These are phyloP conservation scores for Alternaria dauci DNA, from an alignment of 2,329 filamentous ascomycete species.

Conservation along the genomic window DNA sequence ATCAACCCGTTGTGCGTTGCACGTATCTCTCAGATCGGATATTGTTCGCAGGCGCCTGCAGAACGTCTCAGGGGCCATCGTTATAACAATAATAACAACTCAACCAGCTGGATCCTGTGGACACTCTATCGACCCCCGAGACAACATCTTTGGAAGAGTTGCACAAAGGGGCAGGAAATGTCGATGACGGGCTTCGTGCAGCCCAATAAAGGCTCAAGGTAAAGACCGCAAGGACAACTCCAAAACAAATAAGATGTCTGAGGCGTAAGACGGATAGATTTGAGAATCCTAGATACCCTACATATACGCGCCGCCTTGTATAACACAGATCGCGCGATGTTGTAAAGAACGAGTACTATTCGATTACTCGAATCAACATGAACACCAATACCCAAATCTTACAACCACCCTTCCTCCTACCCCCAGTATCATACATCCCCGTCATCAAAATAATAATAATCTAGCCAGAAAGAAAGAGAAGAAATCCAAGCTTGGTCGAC, in stretches of 20 bases:
- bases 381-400: neutral
- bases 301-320: neutral
- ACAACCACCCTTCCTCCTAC: neutral
- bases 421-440: neutral
- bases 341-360: neutral
- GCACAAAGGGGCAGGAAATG: neutral
- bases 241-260: neutral
- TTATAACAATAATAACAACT: too few species aligned
- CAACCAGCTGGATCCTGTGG: neutral
- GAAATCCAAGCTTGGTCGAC: neutral
- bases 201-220: neutral
- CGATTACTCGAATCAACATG: neutral
- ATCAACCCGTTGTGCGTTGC: neutral
- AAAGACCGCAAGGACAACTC: neutral
- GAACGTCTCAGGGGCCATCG: neutral
- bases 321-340: neutral
- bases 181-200: neutral
- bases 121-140: neutral
- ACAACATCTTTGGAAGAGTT: neutral
- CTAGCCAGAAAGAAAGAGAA: slow-evolving; percentile 2
- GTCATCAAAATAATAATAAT: neutral
- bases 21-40: neutral
- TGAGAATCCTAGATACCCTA: neutral
- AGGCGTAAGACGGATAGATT: neutral
- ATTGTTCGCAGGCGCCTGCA: neutral